A percentile compares a stretch with the other conserved stretches of the same genome.
Conservation (phyloP, 352 stramenopile genomes). For the Phytophthora europaea region DNA sequence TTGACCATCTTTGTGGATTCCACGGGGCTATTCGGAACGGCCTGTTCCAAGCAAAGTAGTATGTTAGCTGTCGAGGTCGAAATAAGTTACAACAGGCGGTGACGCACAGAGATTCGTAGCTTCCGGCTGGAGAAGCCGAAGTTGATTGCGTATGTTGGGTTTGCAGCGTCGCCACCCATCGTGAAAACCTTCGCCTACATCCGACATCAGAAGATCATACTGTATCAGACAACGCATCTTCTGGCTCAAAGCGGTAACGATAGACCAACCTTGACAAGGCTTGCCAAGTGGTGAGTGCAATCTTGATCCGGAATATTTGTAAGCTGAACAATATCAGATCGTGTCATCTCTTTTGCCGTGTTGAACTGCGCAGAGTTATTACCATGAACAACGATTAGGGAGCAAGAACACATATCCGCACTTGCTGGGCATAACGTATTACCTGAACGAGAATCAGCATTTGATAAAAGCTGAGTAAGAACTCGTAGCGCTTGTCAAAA, state of each 20-base stretch:
- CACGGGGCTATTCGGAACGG: slow-evolving; percentile 70
- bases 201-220: background rate
- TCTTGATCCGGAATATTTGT: slow-evolving; percentile 76
- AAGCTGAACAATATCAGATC: slow-evolving; percentile 46
- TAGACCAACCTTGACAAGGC: slow-evolving; percentile 67
- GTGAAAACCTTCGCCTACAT: slow-evolving; percentile 56
- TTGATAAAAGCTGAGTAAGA: slow-evolving; percentile 87
- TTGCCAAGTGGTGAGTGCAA: slow-evolving; percentile 70
- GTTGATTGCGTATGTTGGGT: slow-evolving; percentile 54
- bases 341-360: slow-evolving; percentile 46
- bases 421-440: background rate
- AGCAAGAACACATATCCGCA: background rate
- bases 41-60: slow-evolving; percentile 24
- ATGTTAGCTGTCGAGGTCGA: background rate
- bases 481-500: slow-evolving; percentile 84
- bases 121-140: slow-evolving; percentile 60
- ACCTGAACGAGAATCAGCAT: slow-evolving; percentile 82
- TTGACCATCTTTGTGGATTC: slow-evolving; percentile 73
- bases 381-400: background rate
- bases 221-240: slow-evolving; percentile 1
- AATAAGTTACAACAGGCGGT: background rate
- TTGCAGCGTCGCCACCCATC: slow-evolving; percentile 31
- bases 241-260: background rate
- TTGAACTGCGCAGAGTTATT: slow-evolving; percentile 69
- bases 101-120: slow-evolving; percentile 57